Base-by-base conservation (phyloP, 1,139 yeast genomes). In the Nakaseomyces sp. region DNA sequence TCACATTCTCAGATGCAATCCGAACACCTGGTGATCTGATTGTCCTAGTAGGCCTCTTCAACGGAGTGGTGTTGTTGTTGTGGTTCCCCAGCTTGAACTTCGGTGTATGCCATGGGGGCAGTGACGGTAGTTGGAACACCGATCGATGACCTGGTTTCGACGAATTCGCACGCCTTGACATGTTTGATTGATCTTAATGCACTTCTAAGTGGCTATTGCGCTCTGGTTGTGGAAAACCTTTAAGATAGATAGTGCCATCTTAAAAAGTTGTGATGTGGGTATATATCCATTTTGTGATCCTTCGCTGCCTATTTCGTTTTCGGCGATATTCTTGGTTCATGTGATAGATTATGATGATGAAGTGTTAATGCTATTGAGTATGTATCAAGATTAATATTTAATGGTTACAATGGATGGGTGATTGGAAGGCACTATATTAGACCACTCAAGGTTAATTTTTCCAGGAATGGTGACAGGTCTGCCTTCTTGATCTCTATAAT, bases 401-500 rank as follows among this genome's bases (percentile, higher is more conserved):
- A n/a, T n/a, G n/a, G n/a, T n/a, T n/a, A n/a, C n/a, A n/a, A n/a
- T n/a, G n/a, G n/a, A n/a, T n/a, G n/a, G n/a, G n/a, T n/a, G n/a
- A n/a, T n/a, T 26, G 2, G n/a, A n/a, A 22, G 12, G 10, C 2
- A 7, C 18, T 45, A 66, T 16, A 71, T 58, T 36, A 72, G 55
- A 3, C 77, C 76, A 57, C 77, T 72, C 38, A 76, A 54, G 5
- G 81, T 76, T 46, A 91, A 68, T 46, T 79, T 79, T 61, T 91
- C 98, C 51, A 91, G 68, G 58, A 91, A 91, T 37, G 95, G 87
- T 3, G 88, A 73, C 53, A 91, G 69, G 60, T 93, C 98, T 45
- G 88, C 95, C 58, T 81, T 82, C 47, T 87, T 69, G 40, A 93
- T 81, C 64, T 91, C 97, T 37, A 93, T 87, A 30, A 91, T 86